These are phyloP conservation scores for Aspergillus baeticus DNA, from an alignment of 495 filamentous ascomycete species.

Conservation along the genomic window DNA sequence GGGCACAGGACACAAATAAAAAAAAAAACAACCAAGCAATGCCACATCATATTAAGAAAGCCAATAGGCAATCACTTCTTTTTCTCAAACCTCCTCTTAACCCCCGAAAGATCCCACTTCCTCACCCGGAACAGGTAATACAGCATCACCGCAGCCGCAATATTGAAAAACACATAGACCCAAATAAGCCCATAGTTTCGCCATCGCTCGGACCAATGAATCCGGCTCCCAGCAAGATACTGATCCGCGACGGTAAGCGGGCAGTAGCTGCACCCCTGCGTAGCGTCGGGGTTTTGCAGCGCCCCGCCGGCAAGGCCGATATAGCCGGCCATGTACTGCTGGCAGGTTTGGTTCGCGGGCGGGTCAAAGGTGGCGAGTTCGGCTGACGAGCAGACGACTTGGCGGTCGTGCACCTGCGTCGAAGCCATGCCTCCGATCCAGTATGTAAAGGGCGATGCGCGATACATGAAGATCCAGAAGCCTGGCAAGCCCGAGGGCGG, in stretches of 20 bases:
- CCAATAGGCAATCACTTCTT: background rate
- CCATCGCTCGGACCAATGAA: constrained; percentile 34
- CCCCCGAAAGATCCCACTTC: background rate
- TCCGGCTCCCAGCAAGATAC: constrained; percentile 31
- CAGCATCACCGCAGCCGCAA: constrained; percentile 38
- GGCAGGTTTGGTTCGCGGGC: constrained; percentile 47
- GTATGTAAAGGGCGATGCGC: constrained; percentile 67
- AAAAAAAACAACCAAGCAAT: no score
- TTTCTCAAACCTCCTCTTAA: background rate
- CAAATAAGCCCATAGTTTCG: constrained; percentile 51
- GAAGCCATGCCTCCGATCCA: constrained; percentile 50
- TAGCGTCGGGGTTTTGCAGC: constrained; percentile 44
- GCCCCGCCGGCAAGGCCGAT: constrained; percentile 43
- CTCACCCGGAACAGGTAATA: constrained; percentile 51
- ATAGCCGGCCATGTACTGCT: constrained; percentile 51
- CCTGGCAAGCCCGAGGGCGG: constrained; percentile 53
- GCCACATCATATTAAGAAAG: no score
- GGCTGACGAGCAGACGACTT: constrained; percentile 49
- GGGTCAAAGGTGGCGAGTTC: constrained; percentile 56
- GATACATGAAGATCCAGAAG: constrained; percentile 81
- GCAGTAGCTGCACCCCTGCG: constrained; percentile 40
- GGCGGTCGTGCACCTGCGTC: constrained; percentile 51
- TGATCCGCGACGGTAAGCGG: constrained; percentile 38
- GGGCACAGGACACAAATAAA: no score
- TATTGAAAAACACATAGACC: constrained; percentile 48